Conservation (phyloP, 768 basidiomycete species). For the Sarcodon sp. region DNA sequence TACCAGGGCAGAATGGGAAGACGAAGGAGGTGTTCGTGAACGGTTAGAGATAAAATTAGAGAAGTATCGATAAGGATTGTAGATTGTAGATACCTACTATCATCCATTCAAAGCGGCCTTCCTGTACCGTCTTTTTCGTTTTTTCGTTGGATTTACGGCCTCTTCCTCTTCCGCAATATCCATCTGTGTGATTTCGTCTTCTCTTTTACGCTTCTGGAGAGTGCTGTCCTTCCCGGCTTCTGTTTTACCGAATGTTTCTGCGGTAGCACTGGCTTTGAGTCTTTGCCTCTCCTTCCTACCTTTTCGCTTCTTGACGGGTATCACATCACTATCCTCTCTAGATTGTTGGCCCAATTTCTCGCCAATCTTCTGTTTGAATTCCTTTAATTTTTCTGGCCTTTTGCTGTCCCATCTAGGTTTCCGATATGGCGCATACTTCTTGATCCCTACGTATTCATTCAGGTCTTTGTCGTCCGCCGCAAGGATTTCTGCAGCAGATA, state of each 20-base stretch:
- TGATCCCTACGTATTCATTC: conserved; percentile 83
- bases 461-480: conserved; percentile 88
- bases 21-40: background rate
- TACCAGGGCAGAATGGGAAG: background rate
- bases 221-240: conserved; percentile 22
- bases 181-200: conserved; percentile 8
- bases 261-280: conserved; percentile 23
- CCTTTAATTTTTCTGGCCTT: conserved; percentile 52
- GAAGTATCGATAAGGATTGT: background rate
- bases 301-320: conserved; percentile 44
- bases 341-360: conserved; percentile 7
- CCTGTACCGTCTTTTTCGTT: conserved; percentile 28
- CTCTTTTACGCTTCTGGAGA: conserved; percentile 16
- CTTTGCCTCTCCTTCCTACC: conserved; percentile 61
- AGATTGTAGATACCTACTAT: background rate
- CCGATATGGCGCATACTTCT: conserved; percentile 86
- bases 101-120: conserved; percentile 9
- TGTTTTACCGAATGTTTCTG: conserved; percentile 8
- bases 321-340: conserved; percentile 10
- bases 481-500: conserved; percentile 79
- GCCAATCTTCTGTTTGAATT: conserved; percentile 53
- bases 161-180: conserved; percentile 6
- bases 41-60: background rate
- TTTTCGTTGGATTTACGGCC: conserved; percentile 17
- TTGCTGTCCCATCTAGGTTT: conserved; percentile 50